Percentiles rank a stretch among this genome's conserved stretches.
These are phyloP conservation scores for Zasmidium angulare DNA, from an alignment of 2,329 filamentous ascomycete genomes.

Conservation along the genomic window DNA sequence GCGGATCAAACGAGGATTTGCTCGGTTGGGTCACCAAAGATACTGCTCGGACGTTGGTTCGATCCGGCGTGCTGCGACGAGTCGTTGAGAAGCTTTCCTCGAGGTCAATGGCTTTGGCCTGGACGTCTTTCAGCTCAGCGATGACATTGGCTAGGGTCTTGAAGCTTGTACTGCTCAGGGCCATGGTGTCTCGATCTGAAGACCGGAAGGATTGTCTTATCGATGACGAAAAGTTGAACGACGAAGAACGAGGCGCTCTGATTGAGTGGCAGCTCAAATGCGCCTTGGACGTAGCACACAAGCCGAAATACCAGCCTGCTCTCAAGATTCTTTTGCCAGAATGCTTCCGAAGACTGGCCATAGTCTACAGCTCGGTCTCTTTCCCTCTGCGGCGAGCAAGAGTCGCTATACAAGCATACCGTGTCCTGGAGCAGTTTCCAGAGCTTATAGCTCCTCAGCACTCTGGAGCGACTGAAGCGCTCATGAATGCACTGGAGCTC, in stretches of 20 bases:
- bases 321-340: slow-evolving; percentile 20
- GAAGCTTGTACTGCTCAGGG: slow-evolving; percentile 21
- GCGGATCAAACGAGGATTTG: slow-evolving; percentile 22
- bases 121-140: slow-evolving; percentile 19
- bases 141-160: slow-evolving; percentile 25
- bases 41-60: slow-evolving; percentile 63
- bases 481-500: slow-evolving; percentile 7
- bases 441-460: slow-evolving; percentile 19
- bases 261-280: slow-evolving; percentile 44
- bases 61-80: slow-evolving; percentile 56
- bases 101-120: slow-evolving; percentile 41
- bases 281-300: slow-evolving; percentile 24
- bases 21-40: slow-evolving; percentile 47
- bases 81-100: slow-evolving; percentile 54
- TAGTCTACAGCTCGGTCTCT: slow-evolving; percentile 17
- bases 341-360: slow-evolving; percentile 19
- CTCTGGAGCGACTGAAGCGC: slow-evolving; percentile 11
- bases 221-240: slow-evolving; percentile 34
- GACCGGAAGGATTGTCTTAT: slow-evolving; percentile 28
- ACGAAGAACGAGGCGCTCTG: slow-evolving; percentile 37
- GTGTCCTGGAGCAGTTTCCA: slow-evolving; percentile 24
- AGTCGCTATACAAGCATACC: slow-evolving; percentile 23
- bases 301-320: slow-evolving; percentile 19
- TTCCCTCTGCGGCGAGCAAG: slow-evolving; percentile 34
- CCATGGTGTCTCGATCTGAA: slow-evolving; percentile 4